Evolutionary conservation across 331 rosid genomes (phyloP), one percentile per base, ranked within the genome.

Genomic region (Cucumis variabilis): DNA sequence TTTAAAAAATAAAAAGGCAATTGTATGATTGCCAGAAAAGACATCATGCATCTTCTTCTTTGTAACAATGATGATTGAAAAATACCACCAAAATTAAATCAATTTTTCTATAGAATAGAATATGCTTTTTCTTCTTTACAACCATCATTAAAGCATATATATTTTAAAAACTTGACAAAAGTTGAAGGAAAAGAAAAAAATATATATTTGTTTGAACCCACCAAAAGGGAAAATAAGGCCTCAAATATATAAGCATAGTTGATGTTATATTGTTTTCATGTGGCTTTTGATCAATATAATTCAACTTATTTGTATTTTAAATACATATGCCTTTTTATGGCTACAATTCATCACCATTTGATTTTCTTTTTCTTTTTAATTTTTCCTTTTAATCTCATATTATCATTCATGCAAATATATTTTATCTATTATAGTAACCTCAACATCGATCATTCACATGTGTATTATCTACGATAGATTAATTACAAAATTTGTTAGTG

Each of bases 11-110:
- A 44, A 44, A 8, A 44, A 41, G 80, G 33, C 4, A 8, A 16
- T 21, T 78, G 17, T 48, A 79, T 79, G 84, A 79, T 79, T 25
- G 68, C 68, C 7, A 81, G 85, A 81, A 80, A 80, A 60, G 71
- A 33, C 27, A 58, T 28, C 14, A 44, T 44, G 80, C 80, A 41
- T 41, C 46, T 80, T 58, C 70, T 7, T 58, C 28, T 80, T 25
- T 55, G 16, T 23, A 48, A 13, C 23, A 46, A 75, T 75, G 51
- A 50, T 51, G 46, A 58, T 58, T 4, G 65, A 51, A 78, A 24
- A 78, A 24, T 25, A 48, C 37, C 37, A 33, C 41, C 30, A 69
- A 48, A 48, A 77, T 33, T 33, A 33, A 33, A 33, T 33, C 4
- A 5, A 33, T 33, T 33, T 33, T 33, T 33, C 37, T 33, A 33